Base-by-base conservation (phyloP, 495 filamentous ascomycete genomes). In the Neurospora sp. region DNA sequence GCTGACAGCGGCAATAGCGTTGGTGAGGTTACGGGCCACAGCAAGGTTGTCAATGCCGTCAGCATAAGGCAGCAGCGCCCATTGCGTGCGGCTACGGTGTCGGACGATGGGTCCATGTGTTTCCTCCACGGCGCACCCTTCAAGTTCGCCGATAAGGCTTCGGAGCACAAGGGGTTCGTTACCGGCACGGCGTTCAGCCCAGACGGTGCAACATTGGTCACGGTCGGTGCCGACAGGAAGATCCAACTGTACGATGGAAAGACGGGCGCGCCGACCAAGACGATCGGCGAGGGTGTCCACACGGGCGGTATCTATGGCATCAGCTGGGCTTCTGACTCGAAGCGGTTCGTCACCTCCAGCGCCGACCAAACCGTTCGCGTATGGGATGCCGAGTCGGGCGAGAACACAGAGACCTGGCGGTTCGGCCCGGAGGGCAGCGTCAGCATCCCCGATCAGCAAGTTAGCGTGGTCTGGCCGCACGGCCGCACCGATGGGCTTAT, bases 241-340 rank as follows among this genome's bases (percentile, higher is more conserved):
- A 97, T 99, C 72, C 96, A 94, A 85, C 84, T 98, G 3, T 99
- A 97, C 79, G 95, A 97, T 77, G 96, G 96, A 49, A 97, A 96
- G 85, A 95, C 93, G 2, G 96, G 96, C 4, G 95, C 97, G 77
- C 85, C 90, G 9, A 92, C 89, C 72, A 88, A 82, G 70, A 87
- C 93, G 74, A 89, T 99, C 76, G 92, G 93, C 23, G 92, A 94
- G 75, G 93, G 91, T 8, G 86, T 85, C 71, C 96, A 99, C 80
- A 95, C 91, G 11, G 96, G 96, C 7, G 97, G 94, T 75, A 95
- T 99, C 69, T 96, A 98, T 75, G 90, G 90, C 18, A 90, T 98
- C 14, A 93, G 92, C 42, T 99, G 96, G 96, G 88, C 92, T 4
- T 89, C 87, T 73, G 95, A 98, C 79, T 97, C 95, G 9, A 94